Base-by-base conservation (phyloP, 2,329 filamentous ascomycete genomes). In the Ophidiomyces ophidiicola region DNA sequence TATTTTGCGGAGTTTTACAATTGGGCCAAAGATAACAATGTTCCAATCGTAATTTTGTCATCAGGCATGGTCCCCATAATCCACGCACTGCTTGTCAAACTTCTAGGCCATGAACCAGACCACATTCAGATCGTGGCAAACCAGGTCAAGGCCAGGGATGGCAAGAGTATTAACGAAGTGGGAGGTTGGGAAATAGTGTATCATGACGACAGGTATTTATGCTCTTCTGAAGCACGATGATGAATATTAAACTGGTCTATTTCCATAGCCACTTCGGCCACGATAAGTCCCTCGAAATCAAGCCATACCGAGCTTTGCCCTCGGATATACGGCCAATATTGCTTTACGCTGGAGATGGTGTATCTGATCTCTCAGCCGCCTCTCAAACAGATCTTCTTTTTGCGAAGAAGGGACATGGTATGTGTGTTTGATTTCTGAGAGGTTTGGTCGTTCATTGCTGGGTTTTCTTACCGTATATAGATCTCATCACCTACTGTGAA, bases 51-150 rank as follows among this genome's bases (percentile, higher is more conserved):
- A 14, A 82, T 98, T 15, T 70, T 98, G 23, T 90, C 82, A 46
- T 84, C 82, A 31, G 90, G 90, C 47, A 96, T 98, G 90, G 72
- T 78, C 51, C 88, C 88, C 25, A 76, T 96, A 51, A 94, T 98
- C 58, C 76, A 78, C 45, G 84, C 82, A 11, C 70, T 96, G 48
- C 69, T 98, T 44, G 73, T 80, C 46, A 77, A 82, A 50, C 71
- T 93, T 36, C 70, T 96, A 3, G 88, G 87, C n/a, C 77, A 81
- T 20, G 78, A 81, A 50, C 74, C 77, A 23, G 70, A 76, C 33
- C 74, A 87, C 55, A 80, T 96, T 56, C 78, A 90, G 62, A 90
- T 98, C 55, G 78, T 96, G 46, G 84, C 82, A 66, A 98, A 96
- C 62, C 69, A 86, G 48, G 84, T 88, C 6, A 69, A 67, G 44